Evolutionary conservation across 768 basidiomycete genomes (phyloP), one percentile per base, ranked within the genome.

Genomic region (Zangia roseola): DNA sequence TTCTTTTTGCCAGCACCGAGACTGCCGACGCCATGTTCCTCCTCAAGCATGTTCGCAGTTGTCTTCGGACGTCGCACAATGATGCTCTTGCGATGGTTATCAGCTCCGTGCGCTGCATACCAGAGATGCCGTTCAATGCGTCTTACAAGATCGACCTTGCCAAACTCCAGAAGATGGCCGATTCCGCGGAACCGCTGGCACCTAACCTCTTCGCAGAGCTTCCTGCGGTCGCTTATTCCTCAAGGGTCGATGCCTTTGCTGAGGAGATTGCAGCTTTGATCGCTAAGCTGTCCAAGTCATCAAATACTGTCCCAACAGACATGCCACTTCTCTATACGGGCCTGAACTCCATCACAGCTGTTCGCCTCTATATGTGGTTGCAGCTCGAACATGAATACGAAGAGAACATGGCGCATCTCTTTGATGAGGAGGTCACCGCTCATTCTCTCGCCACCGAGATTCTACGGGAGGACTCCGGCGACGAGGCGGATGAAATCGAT

Each of bases 251-350:
- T 3, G 51, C 58, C 10, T 45, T 72, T 23, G 65, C 71, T 10
- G 58, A 62, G 56, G 60, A 60, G 40, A 70, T 72, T 21, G 61
- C 68, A n/a, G 56, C 65, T 30, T 63, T 70, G 53, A 60, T 71
- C 13, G 53, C 65, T 2, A 56, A 49, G 35, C 50, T 72, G 25
- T 63, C 63, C 51, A 65, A 65, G 47, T 57, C 65, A 31, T 49
- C 49, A 5, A 56, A 57, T 16, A 45, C 61, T 14, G 33, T 72
- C 25, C 57, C 61, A 10, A 60, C 57, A 39, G 65, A 69, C 54
- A 57, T 55, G 25, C 63, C 71, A 2, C 61, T 72, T 23, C 57
- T 65, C 28, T 63, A 65, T 49, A 58, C 64, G 0, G 69, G 68
- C 36, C 65, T 72, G 39, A 65, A 66, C 30, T 61, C 67, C 33